Evolutionary conservation across 2,329 filamentous ascomycete genomes (phyloP).

Genomic region (Diaporthe batatas): DNA sequence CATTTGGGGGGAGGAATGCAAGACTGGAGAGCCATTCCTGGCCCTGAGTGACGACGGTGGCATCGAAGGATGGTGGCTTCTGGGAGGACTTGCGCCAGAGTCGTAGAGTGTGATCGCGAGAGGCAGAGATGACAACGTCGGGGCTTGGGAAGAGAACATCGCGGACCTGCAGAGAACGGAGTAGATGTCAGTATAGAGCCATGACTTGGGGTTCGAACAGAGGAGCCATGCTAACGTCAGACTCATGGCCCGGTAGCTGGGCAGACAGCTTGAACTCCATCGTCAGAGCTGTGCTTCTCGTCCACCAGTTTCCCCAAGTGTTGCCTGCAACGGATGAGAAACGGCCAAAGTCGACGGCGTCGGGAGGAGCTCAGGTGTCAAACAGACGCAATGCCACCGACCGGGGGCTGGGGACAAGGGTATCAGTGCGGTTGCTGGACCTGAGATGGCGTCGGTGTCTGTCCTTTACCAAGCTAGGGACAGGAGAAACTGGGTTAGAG

Average conservation of each 20-base stretch:
- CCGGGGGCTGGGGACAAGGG: neutral
- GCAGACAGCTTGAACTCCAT: conserved; percentile 91
- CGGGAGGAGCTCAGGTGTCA: neutral
- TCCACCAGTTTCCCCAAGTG: no score
- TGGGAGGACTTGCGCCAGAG: conserved; percentile 78
- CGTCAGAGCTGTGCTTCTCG: neutral
- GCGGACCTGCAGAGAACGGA: conserved; percentile 75
- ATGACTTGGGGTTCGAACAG: neutral
- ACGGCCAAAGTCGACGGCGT: neutral
- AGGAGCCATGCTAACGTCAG: conserved; percentile 79
- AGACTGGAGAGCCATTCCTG: conserved; percentile 90
- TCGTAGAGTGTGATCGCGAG: conserved; percentile 90
- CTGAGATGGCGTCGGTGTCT: neutral
- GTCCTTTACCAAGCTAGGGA: neutral
- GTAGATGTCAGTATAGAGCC: conserved; percentile 18
- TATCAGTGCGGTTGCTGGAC: neutral
- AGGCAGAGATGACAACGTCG: conserved; percentile 83
- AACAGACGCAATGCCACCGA: neutral
- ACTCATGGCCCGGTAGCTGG: conserved; percentile 87
- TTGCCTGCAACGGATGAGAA: no score
- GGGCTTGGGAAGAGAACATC: conserved; percentile 83
- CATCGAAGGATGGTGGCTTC: conserved; percentile 78
- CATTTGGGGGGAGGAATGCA: conserved; percentile 78
- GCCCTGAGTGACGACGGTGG: conserved; percentile 82
- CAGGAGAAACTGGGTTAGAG: neutral